These are phyloP conservation scores for Silene coronaria DNA, from an alignment of 179 eudicot genomes.

Conservation along the genomic window DNA sequence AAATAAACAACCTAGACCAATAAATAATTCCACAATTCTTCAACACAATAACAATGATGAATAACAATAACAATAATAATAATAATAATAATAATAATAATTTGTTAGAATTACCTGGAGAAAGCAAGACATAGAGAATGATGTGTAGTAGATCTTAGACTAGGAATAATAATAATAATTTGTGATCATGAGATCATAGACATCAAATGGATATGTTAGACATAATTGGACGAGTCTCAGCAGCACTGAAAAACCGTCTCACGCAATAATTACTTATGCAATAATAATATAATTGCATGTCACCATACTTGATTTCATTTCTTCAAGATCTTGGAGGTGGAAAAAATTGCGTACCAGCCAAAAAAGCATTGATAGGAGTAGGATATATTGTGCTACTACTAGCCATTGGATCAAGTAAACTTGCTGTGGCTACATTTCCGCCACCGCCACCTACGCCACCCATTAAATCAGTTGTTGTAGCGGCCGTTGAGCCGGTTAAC, in stretches of 20 bases:
- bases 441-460: slow-evolving; percentile 19
- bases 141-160: slow-evolving; percentile 9
- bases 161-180: slow-evolving; percentile 6
- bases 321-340: slow-evolving; percentile 71
- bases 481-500: slow-evolving; percentile 21
- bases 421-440: slow-evolving; percentile 13
- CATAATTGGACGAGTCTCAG: no score
- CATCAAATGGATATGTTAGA: background rate
- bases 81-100: background rate
- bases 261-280: no score
- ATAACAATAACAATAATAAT: no score
- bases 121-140: background rate
- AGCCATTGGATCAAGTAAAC: slow-evolving; percentile 40
- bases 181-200: background rate
- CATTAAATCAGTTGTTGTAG: slow-evolving; percentile 24
- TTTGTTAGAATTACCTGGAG: slow-evolving; percentile 10
- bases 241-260: no score
- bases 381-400: slow-evolving; percentile 37
- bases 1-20: slow-evolving; percentile 12
- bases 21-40: background rate
- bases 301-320: background rate
- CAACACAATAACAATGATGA: slow-evolving; percentile 18
- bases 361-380: slow-evolving; percentile 63
- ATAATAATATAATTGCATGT: slow-evolving; percentile 2
- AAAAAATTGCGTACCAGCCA: slow-evolving; percentile 89